Base-by-base conservation (phyloP, 225 moss, liverwort and hornwort genomes). In the Polytrichum formosum region DNA sequence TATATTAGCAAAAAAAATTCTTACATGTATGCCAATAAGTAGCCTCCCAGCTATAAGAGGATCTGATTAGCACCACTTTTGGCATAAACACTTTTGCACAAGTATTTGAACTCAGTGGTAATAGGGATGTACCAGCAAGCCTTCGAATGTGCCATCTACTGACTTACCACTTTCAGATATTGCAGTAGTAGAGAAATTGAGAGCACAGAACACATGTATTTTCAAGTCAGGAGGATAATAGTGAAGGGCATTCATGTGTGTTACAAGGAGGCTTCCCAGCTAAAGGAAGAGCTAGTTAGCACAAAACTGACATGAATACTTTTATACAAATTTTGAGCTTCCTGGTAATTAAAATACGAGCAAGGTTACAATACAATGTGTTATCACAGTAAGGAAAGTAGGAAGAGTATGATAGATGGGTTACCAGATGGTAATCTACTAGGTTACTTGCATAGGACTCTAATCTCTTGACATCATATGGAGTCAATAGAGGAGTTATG, bases 391-490 rank as follows among this genome's bases (percentile, higher is more conserved):
- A 5, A 63, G 28, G 46, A 68, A 53, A 26, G 26, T 61, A 22
- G 69, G 26, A 46, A 74, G 13, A 28, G 28, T 46, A 8, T 10
- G 54, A 33, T 28, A 56, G 53, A 53, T 23, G n/a, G 63, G 87
- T 78, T 76, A 92, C 92, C 92, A 94, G 72, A 83, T 98, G 92
- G 67, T 98, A 98, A 72, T 98, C 97, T 20, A 98, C 97, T 64
- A 94, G 82, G 75, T 98, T 98, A 54, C 90, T 88, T 56, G 97
- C 79, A 56, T 98, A 98, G 1, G 97, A 98, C 54, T 94, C 92
- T 66, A 98, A 74, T 78, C 97, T 80, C 66, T 98, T 98, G 77
- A 98, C 90, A 75, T 98, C 97, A 74, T 98, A 91, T 25, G 97
- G 83, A 64, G 92, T 98, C 82, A 98, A 83, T 63, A 92, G 77